Percentiles rank a stretch among this genome's conserved stretches.
These are phyloP conservation scores for Sarcomyxa edulis DNA, from an alignment of 768 basidiomycete genomes.

Conservation along the genomic window DNA sequence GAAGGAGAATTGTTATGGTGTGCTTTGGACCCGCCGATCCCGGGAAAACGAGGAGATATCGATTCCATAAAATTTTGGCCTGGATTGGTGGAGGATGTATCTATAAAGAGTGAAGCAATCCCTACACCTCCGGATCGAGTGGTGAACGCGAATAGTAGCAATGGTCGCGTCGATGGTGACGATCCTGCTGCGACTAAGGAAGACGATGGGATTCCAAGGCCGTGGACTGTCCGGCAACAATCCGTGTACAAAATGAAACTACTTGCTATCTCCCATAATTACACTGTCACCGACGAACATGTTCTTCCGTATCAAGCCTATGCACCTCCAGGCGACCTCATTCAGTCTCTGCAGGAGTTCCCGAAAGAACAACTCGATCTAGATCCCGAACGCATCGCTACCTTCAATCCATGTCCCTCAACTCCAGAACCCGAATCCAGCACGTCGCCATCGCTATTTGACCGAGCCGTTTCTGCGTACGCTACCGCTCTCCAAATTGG, in stretches of 20 bases:
- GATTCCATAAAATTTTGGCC: conserved; percentile 70
- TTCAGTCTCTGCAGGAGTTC: conserved; percentile 41
- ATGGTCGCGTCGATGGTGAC: conserved; percentile 2
- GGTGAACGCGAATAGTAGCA: neutral
- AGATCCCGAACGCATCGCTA: conserved; percentile 28
- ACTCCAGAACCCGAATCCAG: neutral
- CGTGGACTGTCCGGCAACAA: conserved; percentile 61
- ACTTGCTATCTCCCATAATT: conserved; percentile 48
- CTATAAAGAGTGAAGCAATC: conserved; percentile 39
- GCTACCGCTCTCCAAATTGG: conserved; percentile 72
- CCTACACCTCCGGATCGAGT: conserved; percentile 16
- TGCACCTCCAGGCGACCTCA: conserved; percentile 45
- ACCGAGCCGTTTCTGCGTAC: conserved; percentile 54
- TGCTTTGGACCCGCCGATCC: conserved; percentile 46
- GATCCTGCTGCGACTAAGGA: conserved; percentile 8
- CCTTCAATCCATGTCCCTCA: conserved; percentile 49
- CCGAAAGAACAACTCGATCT: conserved; percentile 39
- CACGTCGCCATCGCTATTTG: conserved; percentile 23
- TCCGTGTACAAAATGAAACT: conserved; percentile 64
- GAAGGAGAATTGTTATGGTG: conserved; percentile 73
- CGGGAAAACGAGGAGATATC: conserved; percentile 27
- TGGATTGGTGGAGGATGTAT: conserved; percentile 55
- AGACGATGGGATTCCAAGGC: conserved; percentile 17
- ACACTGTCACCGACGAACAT: conserved; percentile 45
- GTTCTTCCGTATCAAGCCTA: conserved; percentile 77